These are phyloP conservation scores for Cercophora newfieldiana DNA, from an alignment of 495 filamentous ascomycete species.

Conservation along the genomic window DNA sequence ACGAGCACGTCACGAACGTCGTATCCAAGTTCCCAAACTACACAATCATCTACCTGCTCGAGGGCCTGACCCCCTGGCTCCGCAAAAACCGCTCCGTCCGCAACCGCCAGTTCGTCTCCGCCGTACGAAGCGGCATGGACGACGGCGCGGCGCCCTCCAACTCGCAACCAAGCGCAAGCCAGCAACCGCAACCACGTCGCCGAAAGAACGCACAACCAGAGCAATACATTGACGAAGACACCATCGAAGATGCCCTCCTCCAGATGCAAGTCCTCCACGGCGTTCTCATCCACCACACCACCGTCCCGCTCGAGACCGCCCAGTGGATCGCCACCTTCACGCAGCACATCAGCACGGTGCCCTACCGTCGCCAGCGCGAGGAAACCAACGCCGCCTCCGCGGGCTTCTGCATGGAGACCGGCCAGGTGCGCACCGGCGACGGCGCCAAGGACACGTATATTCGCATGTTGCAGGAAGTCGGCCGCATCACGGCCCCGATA, in stretches of 20 bases:
- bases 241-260: constrained; percentile 72
- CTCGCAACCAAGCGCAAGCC: constrained; percentile 15
- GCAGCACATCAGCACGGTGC: constrained; percentile 75
- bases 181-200: constrained; percentile 21
- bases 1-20: constrained; percentile 59
- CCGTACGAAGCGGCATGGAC: constrained; percentile 58
- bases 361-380: constrained; percentile 58
- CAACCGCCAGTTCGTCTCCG: constrained; percentile 66
- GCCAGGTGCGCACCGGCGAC: constrained; percentile 75
- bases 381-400: constrained; percentile 46
- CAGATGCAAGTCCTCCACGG: constrained; percentile 67
- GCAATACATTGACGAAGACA: constrained; percentile 66
- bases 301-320: constrained; percentile 60
- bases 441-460: constrained; percentile 67
- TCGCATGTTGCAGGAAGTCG: constrained; percentile 78
- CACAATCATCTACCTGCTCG: constrained; percentile 72
- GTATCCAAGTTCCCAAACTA: constrained; percentile 54
- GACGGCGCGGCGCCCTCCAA: constrained; percentile 25
- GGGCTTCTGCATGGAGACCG: constrained; percentile 79
- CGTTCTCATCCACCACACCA: constrained; percentile 73
- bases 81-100: constrained; percentile 67
- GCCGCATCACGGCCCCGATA: constrained; percentile 69
- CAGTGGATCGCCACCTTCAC: constrained; percentile 80
- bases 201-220: constrained; percentile 44
- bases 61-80: constrained; percentile 67